Conservation (phyloP, 257 asterid genomes). For the Craterostigma plantagineum region DNA sequence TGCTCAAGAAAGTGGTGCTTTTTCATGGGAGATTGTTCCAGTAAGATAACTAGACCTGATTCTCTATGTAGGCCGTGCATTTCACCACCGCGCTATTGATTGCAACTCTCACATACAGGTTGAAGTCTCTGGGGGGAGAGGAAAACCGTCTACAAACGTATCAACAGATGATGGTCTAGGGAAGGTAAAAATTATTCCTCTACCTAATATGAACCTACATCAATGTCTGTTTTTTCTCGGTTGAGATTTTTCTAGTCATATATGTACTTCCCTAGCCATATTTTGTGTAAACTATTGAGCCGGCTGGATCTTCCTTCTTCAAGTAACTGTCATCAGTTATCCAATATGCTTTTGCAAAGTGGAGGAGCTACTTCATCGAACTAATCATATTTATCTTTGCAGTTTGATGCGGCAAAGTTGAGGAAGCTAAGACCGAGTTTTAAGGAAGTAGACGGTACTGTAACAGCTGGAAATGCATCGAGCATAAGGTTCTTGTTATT, state of each 20-base stretch:
- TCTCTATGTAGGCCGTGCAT: slow-evolving; percentile 5
- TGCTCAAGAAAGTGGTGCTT: slow-evolving; percentile 74
- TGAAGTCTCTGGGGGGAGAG: slow-evolving; percentile 97
- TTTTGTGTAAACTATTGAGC: no score
- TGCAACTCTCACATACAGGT: slow-evolving; percentile 33
- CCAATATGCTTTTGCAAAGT: no score
- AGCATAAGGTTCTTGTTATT: slow-evolving; percentile 59
- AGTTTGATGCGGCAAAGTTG: slow-evolving; percentile 93
- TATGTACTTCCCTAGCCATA: no score
- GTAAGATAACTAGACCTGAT: slow-evolving; percentile 23
- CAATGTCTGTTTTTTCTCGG: not conserved
- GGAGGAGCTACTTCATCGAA: no score
- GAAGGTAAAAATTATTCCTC: slow-evolving; percentile 32
- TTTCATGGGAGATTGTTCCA: slow-evolving; percentile 88
- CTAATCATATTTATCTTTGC: no score
- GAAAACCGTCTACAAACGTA: slow-evolving; percentile 74
- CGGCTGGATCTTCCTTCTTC: no score
- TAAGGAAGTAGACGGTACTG: slow-evolving; percentile 90
- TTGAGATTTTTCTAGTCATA: not conserved
- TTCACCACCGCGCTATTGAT: slow-evolving; percentile 1
- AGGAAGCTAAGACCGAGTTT: slow-evolving; percentile 93
- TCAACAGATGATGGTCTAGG: slow-evolving; percentile 95
- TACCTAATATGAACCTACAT: no score
- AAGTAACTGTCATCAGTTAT: no score
- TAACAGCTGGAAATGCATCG: slow-evolving; percentile 97